phyloP scores from a whole-genome alignment of 2,329 filamentous ascomycete genomes.

The Venturia oleaginea region DNA sequence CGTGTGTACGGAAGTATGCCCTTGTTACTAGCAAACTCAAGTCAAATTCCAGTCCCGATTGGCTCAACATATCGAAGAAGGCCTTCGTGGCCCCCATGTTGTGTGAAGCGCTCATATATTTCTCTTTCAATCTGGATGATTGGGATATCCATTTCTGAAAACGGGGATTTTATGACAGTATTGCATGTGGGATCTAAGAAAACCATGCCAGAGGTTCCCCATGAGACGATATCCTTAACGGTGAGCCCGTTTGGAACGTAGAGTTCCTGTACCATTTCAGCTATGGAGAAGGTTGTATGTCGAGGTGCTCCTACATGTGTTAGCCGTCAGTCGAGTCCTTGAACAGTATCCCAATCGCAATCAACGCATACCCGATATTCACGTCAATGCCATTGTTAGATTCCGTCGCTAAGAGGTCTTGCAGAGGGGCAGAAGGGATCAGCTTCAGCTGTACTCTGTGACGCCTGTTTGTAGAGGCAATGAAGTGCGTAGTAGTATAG shows the following conservation, averaged over 20 bases:
- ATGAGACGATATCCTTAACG: slow-evolving; percentile 7
- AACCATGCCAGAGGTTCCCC: slow-evolving; percentile 10
- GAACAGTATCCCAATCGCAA: no score
- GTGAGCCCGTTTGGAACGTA: slow-evolving; percentile 8
- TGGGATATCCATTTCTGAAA: neutral
- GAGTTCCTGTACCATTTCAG: neutral
- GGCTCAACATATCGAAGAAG: slow-evolving; percentile 8
- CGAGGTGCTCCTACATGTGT: no score
- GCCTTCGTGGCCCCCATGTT: slow-evolving; percentile 9
- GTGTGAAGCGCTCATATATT: slow-evolving; percentile 12
- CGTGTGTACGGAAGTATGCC: slow-evolving; percentile 5
- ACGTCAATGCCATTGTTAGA: neutral
- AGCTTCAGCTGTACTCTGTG: slow-evolving; percentile 3
- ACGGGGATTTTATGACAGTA: slow-evolving; percentile 10
- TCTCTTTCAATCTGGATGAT: slow-evolving; percentile 9
- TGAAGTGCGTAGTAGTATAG: slow-evolving; percentile 5
- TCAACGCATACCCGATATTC: no score
- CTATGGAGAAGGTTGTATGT: no score
- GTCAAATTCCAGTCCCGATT: slow-evolving; percentile 5
- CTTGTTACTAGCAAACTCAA: slow-evolving; percentile 8
- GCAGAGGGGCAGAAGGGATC: neutral
- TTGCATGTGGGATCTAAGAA: slow-evolving; percentile 8
- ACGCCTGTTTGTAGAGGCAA: slow-evolving; percentile 3
- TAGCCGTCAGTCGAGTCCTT: no score
- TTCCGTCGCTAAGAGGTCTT: slow-evolving; percentile 6